Conservation (phyloP, 139 green algal genomes). For the Closterium sp. region DNA sequence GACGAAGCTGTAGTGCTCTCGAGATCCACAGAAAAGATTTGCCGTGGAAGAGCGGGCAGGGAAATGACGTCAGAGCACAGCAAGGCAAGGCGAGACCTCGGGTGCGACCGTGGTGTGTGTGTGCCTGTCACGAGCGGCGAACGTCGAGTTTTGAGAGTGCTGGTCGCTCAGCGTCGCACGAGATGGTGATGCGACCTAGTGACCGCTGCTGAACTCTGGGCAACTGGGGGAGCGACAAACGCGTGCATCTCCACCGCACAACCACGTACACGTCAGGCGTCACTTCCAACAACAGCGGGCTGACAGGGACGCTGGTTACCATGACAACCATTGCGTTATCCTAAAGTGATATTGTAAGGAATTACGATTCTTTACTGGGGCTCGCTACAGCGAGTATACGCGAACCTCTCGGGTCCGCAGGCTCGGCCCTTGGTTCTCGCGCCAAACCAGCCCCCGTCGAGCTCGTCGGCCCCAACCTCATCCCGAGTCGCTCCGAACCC, state of each 20-base stretch:
- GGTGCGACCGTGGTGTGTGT: not conserved
- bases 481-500: too few species aligned
- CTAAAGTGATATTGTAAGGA: too few species aligned
- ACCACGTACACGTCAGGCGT: not conserved
- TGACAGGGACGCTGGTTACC: not conserved
- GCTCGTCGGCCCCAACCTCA: too few species aligned
- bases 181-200: not conserved
- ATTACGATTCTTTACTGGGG: too few species aligned
- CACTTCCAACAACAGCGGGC: not conserved
- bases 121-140: not conserved
- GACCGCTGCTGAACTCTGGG: not conserved
- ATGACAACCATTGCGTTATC: not conserved
- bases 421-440: too few species aligned
- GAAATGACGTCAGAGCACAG: not conserved
- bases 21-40: not conserved
- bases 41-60: not conserved
- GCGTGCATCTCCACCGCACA: not conserved
- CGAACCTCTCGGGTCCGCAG: too few species aligned
- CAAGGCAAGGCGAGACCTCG: not conserved
- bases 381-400: too few species aligned
- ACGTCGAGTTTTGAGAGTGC: not conserved
- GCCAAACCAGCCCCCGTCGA: too few species aligned
- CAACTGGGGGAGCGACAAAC: not conserved
- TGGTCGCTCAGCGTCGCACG: not conserved
- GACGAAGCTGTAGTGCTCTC: not conserved